Percentiles rank a stretch among this genome's conserved stretches.
These are phyloP conservation scores for Yamadazyma buinensis DNA, from an alignment of 1,139 yeast species.

Conservation along the genomic window DNA sequence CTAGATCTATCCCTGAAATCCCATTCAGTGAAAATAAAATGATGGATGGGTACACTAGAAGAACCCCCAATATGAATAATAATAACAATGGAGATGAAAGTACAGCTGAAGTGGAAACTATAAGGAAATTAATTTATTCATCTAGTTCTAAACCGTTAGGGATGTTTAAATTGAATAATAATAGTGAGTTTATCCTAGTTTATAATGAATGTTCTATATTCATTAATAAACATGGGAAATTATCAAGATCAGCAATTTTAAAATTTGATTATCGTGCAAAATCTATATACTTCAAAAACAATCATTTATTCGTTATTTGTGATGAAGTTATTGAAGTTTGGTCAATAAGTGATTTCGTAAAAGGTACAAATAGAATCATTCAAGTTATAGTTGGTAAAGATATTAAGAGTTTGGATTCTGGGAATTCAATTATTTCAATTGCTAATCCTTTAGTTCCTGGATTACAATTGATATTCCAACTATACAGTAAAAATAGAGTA, in stretches of 20 bases:
- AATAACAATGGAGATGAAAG: slow-evolving; percentile 9
- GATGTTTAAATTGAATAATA: slow-evolving; percentile 55
- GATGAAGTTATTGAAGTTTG: slow-evolving; percentile 72
- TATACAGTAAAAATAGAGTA: slow-evolving; percentile 6
- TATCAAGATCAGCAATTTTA: slow-evolving; percentile 54
- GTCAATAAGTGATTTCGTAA: slow-evolving; percentile 51
- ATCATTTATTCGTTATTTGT: slow-evolving; percentile 59
- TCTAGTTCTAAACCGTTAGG: slow-evolving; percentile 52
- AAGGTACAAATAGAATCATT: slow-evolving; percentile 50
- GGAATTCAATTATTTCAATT: slow-evolving; percentile 49
- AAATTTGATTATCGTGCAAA: slow-evolving; percentile 63
- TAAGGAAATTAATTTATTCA: slow-evolving; percentile 30
- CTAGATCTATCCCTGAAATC: slow-evolving; percentile 53
- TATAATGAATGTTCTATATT: slow-evolving; percentile 74
- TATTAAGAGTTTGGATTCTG: slow-evolving; percentile 42
- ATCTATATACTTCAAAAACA: slow-evolving; percentile 51
- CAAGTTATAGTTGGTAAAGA: slow-evolving; percentile 77
- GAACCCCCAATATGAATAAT: slow-evolving; percentile 16
- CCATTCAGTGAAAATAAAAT: slow-evolving; percentile 24
- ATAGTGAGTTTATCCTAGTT: slow-evolving; percentile 55
- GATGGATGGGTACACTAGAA: slow-evolving; percentile 25
- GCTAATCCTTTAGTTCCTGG: slow-evolving; percentile 71
- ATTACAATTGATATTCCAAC: slow-evolving; percentile 51
- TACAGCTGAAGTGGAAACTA: slow-evolving; percentile 26
- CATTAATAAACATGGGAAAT: slow-evolving; percentile 62